Conservation (phyloP, 2,329 filamentous ascomycete genomes). For the Madurella mycetomatis region DNA sequence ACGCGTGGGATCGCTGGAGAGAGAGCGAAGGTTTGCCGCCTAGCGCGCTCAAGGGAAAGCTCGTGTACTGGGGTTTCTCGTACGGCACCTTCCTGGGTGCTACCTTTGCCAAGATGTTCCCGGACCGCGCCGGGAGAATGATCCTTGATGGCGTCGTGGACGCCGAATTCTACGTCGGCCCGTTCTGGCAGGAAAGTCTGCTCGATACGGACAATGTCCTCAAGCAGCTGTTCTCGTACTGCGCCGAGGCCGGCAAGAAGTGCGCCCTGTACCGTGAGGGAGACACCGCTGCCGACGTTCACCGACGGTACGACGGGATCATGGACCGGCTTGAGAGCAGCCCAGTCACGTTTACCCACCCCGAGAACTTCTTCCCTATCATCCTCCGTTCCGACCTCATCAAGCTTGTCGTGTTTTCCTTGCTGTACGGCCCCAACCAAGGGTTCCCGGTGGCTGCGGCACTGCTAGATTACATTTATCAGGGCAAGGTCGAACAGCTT, state of each 20-base stretch:
- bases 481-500: conserved; percentile 19
- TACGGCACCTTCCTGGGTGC: conserved; percentile 36
- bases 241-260: conserved; percentile 38
- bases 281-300: conserved; percentile 31
- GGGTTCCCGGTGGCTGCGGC: conserved; percentile 32
- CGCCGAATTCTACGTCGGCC: conserved; percentile 30
- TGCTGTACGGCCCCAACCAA: conserved; percentile 34
- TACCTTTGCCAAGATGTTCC: conserved; percentile 37
- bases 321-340: conserved; percentile 32
- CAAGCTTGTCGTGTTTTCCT: conserved; percentile 33
- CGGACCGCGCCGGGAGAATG: conserved; percentile 33
- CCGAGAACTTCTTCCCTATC: conserved; percentile 31
- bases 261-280: conserved; percentile 38
- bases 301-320: conserved; percentile 29
- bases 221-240: conserved; percentile 43
- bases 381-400: conserved; percentile 35
- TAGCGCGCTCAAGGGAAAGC: conserved; percentile 17
- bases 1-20: conserved; percentile 36
- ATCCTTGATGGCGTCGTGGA: conserved; percentile 31
- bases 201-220: conserved; percentile 44
- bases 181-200: conserved; percentile 20
- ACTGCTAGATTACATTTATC: conserved; percentile 30
- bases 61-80: conserved; percentile 36
- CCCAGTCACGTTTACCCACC: conserved; percentile 33
- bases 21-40: conserved; percentile 13